A percentile compares a stretch with the other conserved stretches of the same genome.
These are phyloP conservation scores for Chlorella sorokiniana DNA, from an alignment of 139 green algal genomes.

Conservation along the genomic window DNA sequence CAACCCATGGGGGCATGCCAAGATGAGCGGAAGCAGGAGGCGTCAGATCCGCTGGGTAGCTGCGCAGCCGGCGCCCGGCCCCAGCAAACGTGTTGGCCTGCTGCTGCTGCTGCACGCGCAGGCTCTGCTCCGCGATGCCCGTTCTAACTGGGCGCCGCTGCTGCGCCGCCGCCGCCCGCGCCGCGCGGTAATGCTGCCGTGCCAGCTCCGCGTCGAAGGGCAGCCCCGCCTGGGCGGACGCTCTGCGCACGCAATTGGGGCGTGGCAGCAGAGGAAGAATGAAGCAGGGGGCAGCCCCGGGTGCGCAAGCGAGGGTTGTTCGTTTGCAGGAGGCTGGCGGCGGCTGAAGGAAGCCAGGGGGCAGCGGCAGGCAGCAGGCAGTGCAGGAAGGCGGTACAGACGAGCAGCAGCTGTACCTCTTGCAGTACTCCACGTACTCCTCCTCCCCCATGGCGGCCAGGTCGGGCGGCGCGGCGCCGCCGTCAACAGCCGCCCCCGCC, in stretches of 20 bases:
- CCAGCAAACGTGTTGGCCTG: too few relatives aligned
- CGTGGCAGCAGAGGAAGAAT: background rate
- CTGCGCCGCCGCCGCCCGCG: background rate
- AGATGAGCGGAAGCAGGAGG: too few relatives aligned
- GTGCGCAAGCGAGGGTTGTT: background rate
- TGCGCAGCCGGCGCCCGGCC: too few relatives aligned
- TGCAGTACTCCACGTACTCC: conserved; percentile 30
- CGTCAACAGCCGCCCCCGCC: background rate
- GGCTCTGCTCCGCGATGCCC: background rate
- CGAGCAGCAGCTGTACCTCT: background rate
- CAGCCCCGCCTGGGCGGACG: conserved; percentile 18
- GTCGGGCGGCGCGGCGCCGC: background rate
- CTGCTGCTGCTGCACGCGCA: background rate
- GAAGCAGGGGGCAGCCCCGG: background rate
- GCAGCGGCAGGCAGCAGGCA: background rate
- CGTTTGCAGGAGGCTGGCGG: background rate
- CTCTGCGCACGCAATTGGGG: background rate
- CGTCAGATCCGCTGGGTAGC: too few relatives aligned
- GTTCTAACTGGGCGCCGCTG: background rate
- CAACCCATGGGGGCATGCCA: too few relatives aligned
- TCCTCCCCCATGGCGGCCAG: conserved; percentile 32
- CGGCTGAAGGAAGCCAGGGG: background rate
- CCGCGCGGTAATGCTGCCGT: conserved; percentile 18
- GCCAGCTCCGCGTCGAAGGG: conserved; percentile 41
- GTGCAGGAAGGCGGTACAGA: background rate